A percentile compares a stretch with the other conserved stretches of the same genome.
These are phyloP conservation scores for Rubia balearica DNA, from an alignment of 305 asterid species.

Conservation along the genomic window DNA sequence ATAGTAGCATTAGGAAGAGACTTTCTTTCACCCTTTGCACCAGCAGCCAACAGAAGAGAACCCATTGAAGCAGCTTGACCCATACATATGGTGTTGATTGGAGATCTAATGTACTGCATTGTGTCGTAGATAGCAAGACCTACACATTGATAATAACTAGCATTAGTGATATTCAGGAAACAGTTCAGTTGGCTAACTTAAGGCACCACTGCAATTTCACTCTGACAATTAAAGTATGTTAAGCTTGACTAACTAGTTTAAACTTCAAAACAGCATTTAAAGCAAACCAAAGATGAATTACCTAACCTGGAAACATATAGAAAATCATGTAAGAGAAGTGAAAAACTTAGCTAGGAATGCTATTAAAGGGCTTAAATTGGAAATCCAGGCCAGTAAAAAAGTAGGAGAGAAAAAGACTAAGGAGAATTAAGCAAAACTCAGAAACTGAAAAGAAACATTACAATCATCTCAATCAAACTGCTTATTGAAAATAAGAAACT, in stretches of 20 bases:
- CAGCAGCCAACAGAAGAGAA: constrained; percentile 93
- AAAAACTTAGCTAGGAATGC: neutral
- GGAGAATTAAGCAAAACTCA: neutral
- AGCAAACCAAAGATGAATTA: neutral
- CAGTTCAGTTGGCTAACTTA: neutral
- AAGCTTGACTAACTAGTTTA: neutral
- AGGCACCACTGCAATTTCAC: neutral
- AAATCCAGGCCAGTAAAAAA: neutral
- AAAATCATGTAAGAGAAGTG: neutral
- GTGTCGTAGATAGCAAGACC: constrained; percentile 98
- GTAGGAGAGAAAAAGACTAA: neutral
- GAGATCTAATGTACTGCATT: constrained; percentile 91
- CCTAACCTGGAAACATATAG: neutral
- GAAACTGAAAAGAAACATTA: neutral
- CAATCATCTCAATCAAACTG: neutral
- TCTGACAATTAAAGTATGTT: neutral
- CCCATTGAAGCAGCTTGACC: constrained; percentile 99
- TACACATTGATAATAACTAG: constrained; percentile 15
- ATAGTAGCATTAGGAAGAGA: constrained; percentile 86
- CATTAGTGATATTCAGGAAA: neutral
- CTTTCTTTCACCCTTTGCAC: constrained; percentile 87
- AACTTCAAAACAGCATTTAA: neutral
- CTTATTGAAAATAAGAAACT: neutral
- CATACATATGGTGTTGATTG: constrained; percentile 77
- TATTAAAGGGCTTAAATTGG: neutral